These are phyloP conservation scores for Bruguiera gymnorhiza DNA, from an alignment of 345 rosid species.

Conservation along the genomic window DNA sequence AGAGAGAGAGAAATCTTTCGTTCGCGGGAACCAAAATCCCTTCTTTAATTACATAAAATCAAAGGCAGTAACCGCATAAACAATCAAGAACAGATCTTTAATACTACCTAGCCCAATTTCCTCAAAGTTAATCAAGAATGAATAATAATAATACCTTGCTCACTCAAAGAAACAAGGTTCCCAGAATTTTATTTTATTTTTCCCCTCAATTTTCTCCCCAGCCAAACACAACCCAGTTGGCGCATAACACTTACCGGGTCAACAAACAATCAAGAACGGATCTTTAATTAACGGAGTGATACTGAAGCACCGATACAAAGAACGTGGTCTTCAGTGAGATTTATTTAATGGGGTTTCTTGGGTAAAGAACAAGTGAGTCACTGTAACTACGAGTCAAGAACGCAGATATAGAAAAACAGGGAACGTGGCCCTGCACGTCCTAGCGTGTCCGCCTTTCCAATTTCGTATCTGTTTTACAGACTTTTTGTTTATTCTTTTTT, in stretches of 20 bases:
- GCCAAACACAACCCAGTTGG: constrained; percentile 23
- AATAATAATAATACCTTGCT: background rate
- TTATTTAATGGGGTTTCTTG: background rate
- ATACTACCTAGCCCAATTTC: background rate
- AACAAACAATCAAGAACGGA: constrained; percentile 5
- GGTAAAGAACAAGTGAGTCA: background rate
- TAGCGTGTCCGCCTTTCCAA: constrained; percentile 16
- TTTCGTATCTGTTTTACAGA: background rate
- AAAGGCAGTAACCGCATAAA: background rate
- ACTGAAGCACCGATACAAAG: background rate
- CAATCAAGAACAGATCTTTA: too few species aligned
- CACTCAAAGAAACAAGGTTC: background rate
- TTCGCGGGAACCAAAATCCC: too few species aligned
- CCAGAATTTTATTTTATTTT: background rate
- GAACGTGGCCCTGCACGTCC: background rate
- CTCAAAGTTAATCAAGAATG: background rate
- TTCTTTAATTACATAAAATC: background rate
- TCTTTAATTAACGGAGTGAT: background rate
- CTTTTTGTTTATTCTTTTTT: too few species aligned
- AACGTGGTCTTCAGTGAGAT: background rate
- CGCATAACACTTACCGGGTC: background rate
- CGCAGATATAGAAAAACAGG: background rate
- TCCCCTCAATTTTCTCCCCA: background rate
- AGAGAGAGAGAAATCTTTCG: too few species aligned
- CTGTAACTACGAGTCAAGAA: background rate